Conservation (phyloP, 108 stramenopile species). For the Skeletonema tropicum region DNA sequence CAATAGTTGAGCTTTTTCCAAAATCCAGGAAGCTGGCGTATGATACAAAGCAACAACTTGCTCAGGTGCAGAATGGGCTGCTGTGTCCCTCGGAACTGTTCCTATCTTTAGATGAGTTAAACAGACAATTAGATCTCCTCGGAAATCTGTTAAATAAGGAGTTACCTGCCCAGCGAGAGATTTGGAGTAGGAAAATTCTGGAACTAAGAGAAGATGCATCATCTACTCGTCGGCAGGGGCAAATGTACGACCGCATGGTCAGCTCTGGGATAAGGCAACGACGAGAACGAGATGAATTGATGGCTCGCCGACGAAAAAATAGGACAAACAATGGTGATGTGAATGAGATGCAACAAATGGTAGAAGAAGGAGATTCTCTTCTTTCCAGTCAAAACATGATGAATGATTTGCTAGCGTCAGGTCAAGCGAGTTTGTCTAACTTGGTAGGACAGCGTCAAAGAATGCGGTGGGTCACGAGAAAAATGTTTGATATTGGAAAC, state of each 20-base stretch:
- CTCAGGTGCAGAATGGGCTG: conserved; percentile 81
- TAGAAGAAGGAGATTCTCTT: conserved; percentile 75
- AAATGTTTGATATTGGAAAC: conserved; percentile 76
- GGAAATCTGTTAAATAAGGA: conserved; percentile 72
- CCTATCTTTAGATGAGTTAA: conserved; percentile 76
- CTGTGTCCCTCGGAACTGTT: conserved; percentile 75
- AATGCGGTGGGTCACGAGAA: conserved; percentile 67
- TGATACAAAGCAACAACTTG: conserved; percentile 84
- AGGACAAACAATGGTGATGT: conserved; percentile 20
- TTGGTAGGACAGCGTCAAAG: conserved; percentile 71
- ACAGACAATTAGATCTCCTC: conserved; percentile 73
- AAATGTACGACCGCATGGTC: conserved; percentile 75
- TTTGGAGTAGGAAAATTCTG: conserved; percentile 85
- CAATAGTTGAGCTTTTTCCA: conserved; percentile 66
- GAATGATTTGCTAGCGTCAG: conserved; percentile 66
- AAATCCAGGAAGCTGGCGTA: conserved; percentile 87
- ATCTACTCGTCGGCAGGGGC: conserved; percentile 67
- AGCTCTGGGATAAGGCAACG: conserved; percentile 72
- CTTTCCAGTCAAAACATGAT: conserved; percentile 69
- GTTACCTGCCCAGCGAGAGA: conserved; percentile 80
- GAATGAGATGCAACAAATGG: conserved; percentile 69
- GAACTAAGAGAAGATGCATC: conserved; percentile 74
- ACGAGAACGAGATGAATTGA: conserved; percentile 76
- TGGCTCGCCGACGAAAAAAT: conserved; percentile 59
- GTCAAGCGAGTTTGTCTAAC: conserved; percentile 59